Percentiles rank a stretch among this genome's conserved stretches.
phyloP scores from a whole-genome alignment of 306 rosid species.

The Vicia sativa region DNA sequence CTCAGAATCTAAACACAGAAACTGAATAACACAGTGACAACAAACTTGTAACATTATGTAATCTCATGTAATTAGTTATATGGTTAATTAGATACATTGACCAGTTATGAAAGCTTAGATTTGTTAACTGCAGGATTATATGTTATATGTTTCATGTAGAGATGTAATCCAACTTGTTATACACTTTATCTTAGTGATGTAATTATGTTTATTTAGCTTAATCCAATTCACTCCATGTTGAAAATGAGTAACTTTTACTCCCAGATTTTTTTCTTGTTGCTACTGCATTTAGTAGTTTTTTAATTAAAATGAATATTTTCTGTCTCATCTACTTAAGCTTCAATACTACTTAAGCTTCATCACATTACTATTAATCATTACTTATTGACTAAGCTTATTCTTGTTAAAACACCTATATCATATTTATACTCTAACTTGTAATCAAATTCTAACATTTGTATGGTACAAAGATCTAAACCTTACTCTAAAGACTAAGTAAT shows the following conservation, averaged over 20 bases:
- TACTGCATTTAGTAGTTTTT: too few species aligned
- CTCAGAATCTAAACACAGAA: conserved; percentile 41
- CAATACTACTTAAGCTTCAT: too few species aligned
- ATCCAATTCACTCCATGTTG: conserved; percentile 24
- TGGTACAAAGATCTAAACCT: too few species aligned
- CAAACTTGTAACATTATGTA: conserved; percentile 44
- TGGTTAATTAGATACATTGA: conserved; percentile 42
- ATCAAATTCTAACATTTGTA: too few species aligned
- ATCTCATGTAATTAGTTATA: conserved; percentile 44
- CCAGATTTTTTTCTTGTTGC: too few species aligned
- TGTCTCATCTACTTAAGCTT: too few species aligned
- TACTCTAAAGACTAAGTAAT: too few species aligned
- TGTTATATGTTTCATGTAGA: not conserved
- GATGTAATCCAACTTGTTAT: not conserved
- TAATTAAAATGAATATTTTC: too few species aligned
- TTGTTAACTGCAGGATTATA: not conserved
- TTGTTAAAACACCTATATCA: too few species aligned
- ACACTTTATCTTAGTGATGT: conserved; percentile 37
- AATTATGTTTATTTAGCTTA: conserved; percentile 39
- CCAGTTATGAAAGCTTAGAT: not conserved
- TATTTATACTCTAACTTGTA: too few species aligned
- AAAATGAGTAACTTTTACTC: conserved; percentile 9
- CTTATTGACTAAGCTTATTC: too few species aligned
- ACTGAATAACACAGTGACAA: conserved; percentile 36
- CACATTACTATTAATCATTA: too few species aligned